Evolutionary conservation across 2,329 filamentous ascomycete species (phyloP), one percentile per base, ranked within the genome.

Genomic region (Penicillium sp.): DNA sequence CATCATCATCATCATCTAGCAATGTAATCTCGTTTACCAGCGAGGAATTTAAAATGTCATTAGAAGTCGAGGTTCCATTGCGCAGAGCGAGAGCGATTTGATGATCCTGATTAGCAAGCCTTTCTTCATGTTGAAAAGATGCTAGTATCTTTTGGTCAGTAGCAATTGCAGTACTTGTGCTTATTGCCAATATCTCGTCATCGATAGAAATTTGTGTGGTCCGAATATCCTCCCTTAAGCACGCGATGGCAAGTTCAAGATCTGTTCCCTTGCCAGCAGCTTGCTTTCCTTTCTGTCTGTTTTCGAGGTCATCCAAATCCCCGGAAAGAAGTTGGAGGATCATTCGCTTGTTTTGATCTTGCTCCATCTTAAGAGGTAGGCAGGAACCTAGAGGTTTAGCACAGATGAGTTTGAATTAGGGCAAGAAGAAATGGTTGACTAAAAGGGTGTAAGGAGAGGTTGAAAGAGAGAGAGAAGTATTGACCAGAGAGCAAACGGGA

Each of bases 71-170:
- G 17, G 17, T 16, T 28, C 48, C 48, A 22, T 36, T 28, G 11
- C 10, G 1, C 2, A 51, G 7, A 9, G 22, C 48, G 12, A 43
- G 28, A 12, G 56, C 56, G 38, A 49, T 41, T 25, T 28, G 41
- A 16, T 14, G 56, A 35, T 54, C 58, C 30, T 54, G 41, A 5
- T 47, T 31, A n/a, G 56, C 58, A 38, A 54, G 9, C 1, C 31
- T 47, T 45, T 58, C 58, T 5, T 56, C 46, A 1, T 38, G n/a
- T 28, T 22, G 45, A 6, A 54, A 30, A 2, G 42, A 45, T 10
- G 36, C 22, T 2, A 60, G 42, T 9, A 54, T 4, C 28, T 49
- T 58, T 19, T 58, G 52, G n/a, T 58, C 56, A 3, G 45, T 58
- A 7, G 40, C 50, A 19, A 58, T 35, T 19, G 58, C 58, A 16